These are phyloP conservation scores for Boletellus sp. DNA, from an alignment of 1,284 basidiomycete genomes.

Conservation along the genomic window DNA sequence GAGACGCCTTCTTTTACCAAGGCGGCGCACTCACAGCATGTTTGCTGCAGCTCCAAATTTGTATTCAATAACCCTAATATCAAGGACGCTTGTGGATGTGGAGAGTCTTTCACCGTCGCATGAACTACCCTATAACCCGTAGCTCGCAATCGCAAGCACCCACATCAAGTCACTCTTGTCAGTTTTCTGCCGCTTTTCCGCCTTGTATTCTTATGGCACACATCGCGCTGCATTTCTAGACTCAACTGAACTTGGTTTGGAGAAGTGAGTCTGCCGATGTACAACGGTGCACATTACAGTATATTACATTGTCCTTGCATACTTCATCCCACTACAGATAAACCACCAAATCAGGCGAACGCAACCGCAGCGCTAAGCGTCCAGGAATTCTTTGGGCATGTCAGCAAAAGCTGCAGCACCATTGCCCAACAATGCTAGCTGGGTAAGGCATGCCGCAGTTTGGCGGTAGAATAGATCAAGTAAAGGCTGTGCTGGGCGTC, in stretches of 20 bases:
- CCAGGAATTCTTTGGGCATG: constrained; percentile 65
- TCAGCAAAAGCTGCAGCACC: constrained; percentile 80
- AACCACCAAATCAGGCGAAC: background rate
- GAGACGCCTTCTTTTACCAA: constrained; percentile 8
- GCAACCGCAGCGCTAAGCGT: constrained; percentile 25
- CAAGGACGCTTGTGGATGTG: constrained; percentile 92
- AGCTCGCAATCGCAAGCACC: constrained; percentile 14
- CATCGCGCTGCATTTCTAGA: constrained; percentile 12
- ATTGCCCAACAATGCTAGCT: constrained; percentile 65
- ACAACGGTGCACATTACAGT: constrained; percentile 13
- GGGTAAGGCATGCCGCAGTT: constrained; percentile 57
- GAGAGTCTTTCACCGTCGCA: constrained; percentile 79
- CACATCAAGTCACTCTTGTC: constrained; percentile 4
- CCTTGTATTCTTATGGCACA: constrained; percentile 32
- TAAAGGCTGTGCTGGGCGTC: constrained; percentile 62
- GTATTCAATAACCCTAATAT: constrained; percentile 89
- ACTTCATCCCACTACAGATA: constrained; percentile 1
- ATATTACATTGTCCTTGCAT: constrained; percentile 18
- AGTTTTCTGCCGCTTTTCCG: constrained; percentile 1
- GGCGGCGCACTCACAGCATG: constrained; percentile 2
- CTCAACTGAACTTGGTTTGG: background rate
- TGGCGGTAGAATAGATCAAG: constrained; percentile 76
- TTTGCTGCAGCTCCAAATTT: constrained; percentile 71
- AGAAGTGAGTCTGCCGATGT: constrained; percentile 12
- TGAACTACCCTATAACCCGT: constrained; percentile 11